Percentiles rank a stretch among this genome's conserved stretches.
phyloP scores from a whole-genome alignment of 2,329 filamentous ascomycete species.

The Sporothrix brunneoviolacea region DNA sequence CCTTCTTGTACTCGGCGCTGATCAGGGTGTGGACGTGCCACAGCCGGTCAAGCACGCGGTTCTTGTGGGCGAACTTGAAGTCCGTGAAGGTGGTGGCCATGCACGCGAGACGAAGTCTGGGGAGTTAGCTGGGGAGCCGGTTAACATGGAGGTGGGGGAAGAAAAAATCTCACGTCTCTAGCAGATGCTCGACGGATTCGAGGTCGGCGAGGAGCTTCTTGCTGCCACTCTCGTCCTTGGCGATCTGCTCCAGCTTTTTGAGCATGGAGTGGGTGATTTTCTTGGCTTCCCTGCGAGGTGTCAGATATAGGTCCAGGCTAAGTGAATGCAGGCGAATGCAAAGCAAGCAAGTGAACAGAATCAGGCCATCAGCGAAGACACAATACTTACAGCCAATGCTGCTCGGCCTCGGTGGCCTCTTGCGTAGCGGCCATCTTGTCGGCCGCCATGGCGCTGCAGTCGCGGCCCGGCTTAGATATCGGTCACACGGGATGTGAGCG shows the following conservation, averaged over 20 bases:
- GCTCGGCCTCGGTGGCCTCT: constrained; percentile 15
- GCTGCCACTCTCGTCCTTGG: constrained; percentile 17
- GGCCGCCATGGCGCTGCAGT: neutral
- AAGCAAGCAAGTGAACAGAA: neutral
- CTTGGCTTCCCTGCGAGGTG: constrained; percentile 18
- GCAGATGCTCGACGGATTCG: constrained; percentile 16
- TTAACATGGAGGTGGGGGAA: neutral
- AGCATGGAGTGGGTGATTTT: constrained; percentile 16
- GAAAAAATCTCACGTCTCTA: constrained; percentile 11
- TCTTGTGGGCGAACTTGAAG: constrained; percentile 56
- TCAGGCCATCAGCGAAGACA: neutral
- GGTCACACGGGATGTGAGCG: neutral
- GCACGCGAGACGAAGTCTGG: constrained; percentile 63
- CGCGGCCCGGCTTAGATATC: too few species aligned
- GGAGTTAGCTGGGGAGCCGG: neutral
- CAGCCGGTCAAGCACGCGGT: constrained; percentile 62
- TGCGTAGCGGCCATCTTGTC: constrained; percentile 1
- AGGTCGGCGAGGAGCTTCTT: constrained; percentile 19
- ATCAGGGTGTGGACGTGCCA: constrained; percentile 76
- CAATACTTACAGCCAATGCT: constrained; percentile 17
- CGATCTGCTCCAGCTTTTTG: constrained; percentile 20
- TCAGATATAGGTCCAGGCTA: neutral
- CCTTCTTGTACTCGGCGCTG: constrained; percentile 70
- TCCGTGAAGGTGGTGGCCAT: constrained; percentile 68
- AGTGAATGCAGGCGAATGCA: neutral